Conservation (phyloP, 805 yeast species). For the Zygoascus tannicola region DNA sequence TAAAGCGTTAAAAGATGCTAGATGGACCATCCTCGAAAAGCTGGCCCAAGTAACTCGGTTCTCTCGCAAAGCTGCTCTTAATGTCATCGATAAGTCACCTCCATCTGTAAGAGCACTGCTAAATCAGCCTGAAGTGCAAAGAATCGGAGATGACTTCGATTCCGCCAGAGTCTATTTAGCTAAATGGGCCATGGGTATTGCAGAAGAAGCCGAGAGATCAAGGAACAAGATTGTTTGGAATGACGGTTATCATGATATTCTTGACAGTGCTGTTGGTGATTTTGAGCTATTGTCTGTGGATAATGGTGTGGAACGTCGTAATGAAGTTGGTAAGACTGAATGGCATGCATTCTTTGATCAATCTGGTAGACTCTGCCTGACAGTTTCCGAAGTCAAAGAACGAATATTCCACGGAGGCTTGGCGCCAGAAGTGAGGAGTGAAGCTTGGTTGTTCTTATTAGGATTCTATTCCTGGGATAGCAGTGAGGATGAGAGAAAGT, state of each 20-base stretch:
- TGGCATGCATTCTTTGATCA: conserved; percentile 82
- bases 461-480: conserved; percentile 88
- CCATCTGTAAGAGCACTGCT: conserved; percentile 47
- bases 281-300: conserved; percentile 38
- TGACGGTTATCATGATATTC: conserved; percentile 24
- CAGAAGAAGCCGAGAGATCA: conserved; percentile 73
- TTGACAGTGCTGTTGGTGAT: conserved; percentile 28
- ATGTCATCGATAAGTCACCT: conserved; percentile 51
- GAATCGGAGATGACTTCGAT: conserved; percentile 83
- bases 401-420: conserved; percentile 89
- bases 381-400: conserved; percentile 70
- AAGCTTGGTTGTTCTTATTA: conserved; percentile 80
- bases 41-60: conserved; percentile 66
- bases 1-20: conserved; percentile 53
- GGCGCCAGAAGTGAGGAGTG: conserved; percentile 46
- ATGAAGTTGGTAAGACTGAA: conserved; percentile 59
- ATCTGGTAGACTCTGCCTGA: conserved; percentile 62
- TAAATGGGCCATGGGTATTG: conserved; percentile 92
- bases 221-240: conserved; percentile 32
- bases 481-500: conserved; percentile 55
- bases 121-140: conserved; percentile 68
- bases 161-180: conserved; percentile 87
- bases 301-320: conserved; percentile 53
- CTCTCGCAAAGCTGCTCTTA: conserved; percentile 57
- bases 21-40: conserved; percentile 79